Evolutionary conservation across 495 filamentous ascomycete species (phyloP).

Genomic region (Penicillium lividum): DNA sequence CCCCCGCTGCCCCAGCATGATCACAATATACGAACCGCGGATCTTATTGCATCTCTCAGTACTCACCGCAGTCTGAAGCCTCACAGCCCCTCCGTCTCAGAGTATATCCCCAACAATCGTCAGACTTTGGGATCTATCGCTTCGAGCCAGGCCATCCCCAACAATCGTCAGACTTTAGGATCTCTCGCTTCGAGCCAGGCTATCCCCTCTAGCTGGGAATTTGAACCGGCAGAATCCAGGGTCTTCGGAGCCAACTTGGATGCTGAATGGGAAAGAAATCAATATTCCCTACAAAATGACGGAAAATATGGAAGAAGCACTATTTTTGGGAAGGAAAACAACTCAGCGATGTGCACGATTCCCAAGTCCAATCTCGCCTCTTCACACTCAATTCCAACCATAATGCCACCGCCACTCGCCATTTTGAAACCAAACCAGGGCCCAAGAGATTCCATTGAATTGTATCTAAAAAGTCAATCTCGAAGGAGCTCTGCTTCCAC

Average conservation of each 20-base stretch:
- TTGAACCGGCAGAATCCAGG: not conserved
- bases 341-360: not conserved
- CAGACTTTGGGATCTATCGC: too few species aligned
- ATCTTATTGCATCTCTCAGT: not conserved
- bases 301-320: not conserved
- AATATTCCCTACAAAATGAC: not conserved
- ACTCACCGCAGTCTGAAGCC: not conserved
- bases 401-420: too few species aligned
- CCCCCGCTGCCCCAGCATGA: not conserved
- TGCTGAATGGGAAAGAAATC: too few species aligned
- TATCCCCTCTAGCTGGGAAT: not conserved
- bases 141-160: too few species aligned
- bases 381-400: not conserved
- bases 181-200: not conserved
- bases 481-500: not conserved
- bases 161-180: not conserved
- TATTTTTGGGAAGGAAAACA: not conserved
- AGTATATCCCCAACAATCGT: not conserved
- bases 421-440: too few species aligned
- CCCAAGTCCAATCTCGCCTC: not conserved
- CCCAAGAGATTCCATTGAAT: too few species aligned
- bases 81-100: not conserved
- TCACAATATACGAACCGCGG: not conserved
- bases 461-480: too few species aligned
- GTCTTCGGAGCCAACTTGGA: too few species aligned